Base-by-base conservation (phyloP, 2,329 filamentous ascomycete genomes). In the Penicillium sp. region DNA sequence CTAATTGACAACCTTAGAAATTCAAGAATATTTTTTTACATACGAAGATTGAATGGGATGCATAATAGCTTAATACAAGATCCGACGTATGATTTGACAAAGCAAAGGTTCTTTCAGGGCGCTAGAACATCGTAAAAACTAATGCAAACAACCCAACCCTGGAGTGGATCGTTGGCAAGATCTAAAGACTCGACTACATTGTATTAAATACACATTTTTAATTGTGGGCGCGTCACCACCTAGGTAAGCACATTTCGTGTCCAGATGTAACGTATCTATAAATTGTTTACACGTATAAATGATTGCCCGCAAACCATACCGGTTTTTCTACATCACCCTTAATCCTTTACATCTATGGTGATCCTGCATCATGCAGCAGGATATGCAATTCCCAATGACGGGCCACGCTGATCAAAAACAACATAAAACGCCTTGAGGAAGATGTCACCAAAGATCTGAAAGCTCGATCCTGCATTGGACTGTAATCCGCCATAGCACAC, bases 381-480 rank as follows among this genome's bases (percentile, higher is more conserved):
- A 35, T 76, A 71, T 23, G 82, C 85, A 62, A 87, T 74, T 27
- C 82, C 81, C 43, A 87, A 71, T 16, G 75, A 77, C 3, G 80
- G 80, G 1, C 75, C 75, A 3, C 75, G 69, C 62, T 77, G 71
- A 63, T 84, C 80, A 67, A 88, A 88, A 55, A 85, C 83, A 46
- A 85, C 84, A 66, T 86, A 85, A 62, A 85, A 78, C 4, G 83
- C 77, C 73, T 83, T 85, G 67, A 88, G 79, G 72, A 87, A 81
- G 26, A 82, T 78, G 64, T 87, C 85, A n/a, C 85, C 85, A 54
- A 81, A 81, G 50, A 88, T 83, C 35, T 80, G 78, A 63, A 88
- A 80, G 2, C 74, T 72, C 49, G 83, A 81, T 53, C 83, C 81
- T 57, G 81, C 78, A 27, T 83, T 83, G 3, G 84, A 85, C 60